Evolutionary conservation across 352 stramenopile species (phyloP).

Genomic region (Globisporangium nodosum): DNA sequence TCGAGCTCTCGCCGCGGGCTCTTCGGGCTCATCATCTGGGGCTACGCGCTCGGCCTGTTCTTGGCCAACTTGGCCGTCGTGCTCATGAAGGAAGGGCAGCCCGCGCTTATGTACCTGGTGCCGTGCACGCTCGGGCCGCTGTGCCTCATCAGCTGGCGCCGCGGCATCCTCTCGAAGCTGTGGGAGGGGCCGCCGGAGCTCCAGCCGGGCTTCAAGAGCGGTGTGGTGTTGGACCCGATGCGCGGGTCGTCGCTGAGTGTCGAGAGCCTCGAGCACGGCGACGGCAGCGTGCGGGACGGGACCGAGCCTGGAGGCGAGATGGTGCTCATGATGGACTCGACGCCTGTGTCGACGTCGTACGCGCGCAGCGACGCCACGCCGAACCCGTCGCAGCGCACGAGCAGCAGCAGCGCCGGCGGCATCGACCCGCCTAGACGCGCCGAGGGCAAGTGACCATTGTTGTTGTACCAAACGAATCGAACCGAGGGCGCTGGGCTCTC

Average conservation of each 20-base stretch:
- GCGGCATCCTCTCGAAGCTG: conserved; percentile 84
- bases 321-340: conserved; percentile 32
- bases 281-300: conserved; percentile 13
- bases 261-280: conserved; percentile 21
- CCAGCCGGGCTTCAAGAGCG: conserved; percentile 11
- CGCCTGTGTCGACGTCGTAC: conserved; percentile 42
- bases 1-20: conserved; percentile 41
- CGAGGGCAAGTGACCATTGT: background rate
- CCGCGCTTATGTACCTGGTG: conserved; percentile 95
- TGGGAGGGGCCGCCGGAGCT: conserved; percentile 86
- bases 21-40: conserved; percentile 84
- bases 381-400: conserved; percentile 7
- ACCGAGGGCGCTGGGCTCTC: too few relatives aligned
- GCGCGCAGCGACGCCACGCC: conserved; percentile 30
- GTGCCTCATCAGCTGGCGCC: conserved; percentile 56
- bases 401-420: background rate
- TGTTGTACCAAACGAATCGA: conserved; percentile 1
- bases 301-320: conserved; percentile 25
- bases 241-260: conserved; percentile 11
- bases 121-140: conserved; percentile 89
- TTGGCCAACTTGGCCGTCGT: conserved; percentile 94
- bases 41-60: conserved; percentile 91
- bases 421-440: background rate
- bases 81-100: conserved; percentile 90
- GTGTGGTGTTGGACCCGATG: conserved; percentile 2